Base-by-base conservation (phyloP, 305 asterid genomes). In the Andrographis paniculata region DNA sequence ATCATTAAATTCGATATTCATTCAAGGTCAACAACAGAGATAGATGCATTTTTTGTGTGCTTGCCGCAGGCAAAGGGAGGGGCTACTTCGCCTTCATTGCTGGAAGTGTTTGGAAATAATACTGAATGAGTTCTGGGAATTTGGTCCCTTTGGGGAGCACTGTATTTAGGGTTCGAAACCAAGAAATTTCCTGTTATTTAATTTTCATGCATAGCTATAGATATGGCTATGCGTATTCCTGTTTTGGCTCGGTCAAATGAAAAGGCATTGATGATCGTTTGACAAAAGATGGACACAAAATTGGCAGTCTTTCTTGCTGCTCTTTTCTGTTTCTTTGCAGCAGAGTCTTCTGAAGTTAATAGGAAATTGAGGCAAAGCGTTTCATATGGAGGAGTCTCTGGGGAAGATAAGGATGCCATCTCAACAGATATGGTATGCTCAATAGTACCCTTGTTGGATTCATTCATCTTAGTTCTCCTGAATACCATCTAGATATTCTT, bases 231-330 rank as follows among this genome's bases (percentile, higher is more conserved):
- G 75, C 41, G 54, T 64, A 64, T 62, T 52, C 33, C 59, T 52
- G 52, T 50, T 52, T 61, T 67, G 57, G 52, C 50, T 57, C 54
- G 56, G 57, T 65, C 63, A 63, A 55, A 59, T 66, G 74, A 67
- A 61, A 67, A 55, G 39, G 58, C 69, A 60, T 59, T 50, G 52
- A 46, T 50, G 52, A 53, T 59, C 43, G 18, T 56, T 59, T 64
- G 65, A 59, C 4, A 59, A 66, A 67, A 63, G 61, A 86, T 82
- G 94, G 88, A 69, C 52, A 55, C 68, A 60, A 64, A 67, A 50
- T 60, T 59, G 60, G 64, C 62, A 38, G 72, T 75, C 62, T 62
- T 78, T 69, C 63, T 76, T 57, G 67, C 78, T 60, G 82, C 74
- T 50, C 67, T 71, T 59, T 20, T 80, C 20, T 76, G 77, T 58